Evolutionary conservation across 768 basidiomycete genomes (phyloP).

Genomic region (Daedaleopsis nitida): DNA sequence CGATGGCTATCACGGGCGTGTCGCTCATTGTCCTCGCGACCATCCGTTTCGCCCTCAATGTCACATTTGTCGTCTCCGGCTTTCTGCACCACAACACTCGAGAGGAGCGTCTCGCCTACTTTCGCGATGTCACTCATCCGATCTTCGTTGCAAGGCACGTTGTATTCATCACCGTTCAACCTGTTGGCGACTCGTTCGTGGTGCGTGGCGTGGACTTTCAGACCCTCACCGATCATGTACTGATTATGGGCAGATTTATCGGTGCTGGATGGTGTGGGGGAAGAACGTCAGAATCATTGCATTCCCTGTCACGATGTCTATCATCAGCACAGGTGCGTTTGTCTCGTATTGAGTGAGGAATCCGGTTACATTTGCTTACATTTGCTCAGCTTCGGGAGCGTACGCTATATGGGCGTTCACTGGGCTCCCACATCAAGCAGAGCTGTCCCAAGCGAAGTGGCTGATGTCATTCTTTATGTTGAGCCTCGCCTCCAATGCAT

Average conservation of each 20-base stretch:
- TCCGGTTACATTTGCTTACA: not conserved
- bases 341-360: not conserved
- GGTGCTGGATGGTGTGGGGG: not conserved
- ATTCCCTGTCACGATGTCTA: not conserved
- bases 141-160: conserved; percentile 13
- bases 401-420: conserved; percentile 10
- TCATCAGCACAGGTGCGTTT: conserved; percentile 4
- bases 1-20: conserved; percentile 10
- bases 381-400: not conserved
- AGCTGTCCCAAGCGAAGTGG: conserved; percentile 5
- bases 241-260: not conserved
- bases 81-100: too few relatives aligned
- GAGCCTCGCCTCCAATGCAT: conserved; percentile 7
- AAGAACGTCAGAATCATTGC: not conserved
- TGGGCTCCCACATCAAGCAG: not conserved
- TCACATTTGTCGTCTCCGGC: too few relatives aligned
- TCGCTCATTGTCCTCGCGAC: conserved; percentile 15
- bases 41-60: conserved; percentile 11
- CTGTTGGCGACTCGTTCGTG: conserved; percentile 15
- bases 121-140: conserved; percentile 7
- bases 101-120: conserved; percentile 12
- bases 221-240: not conserved
- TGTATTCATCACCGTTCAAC: conserved; percentile 2
- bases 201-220: not conserved
- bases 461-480: conserved; percentile 3